These are phyloP conservation scores for Trichosanthes cucumerina DNA, from an alignment of 306 rosid species.

Conservation along the genomic window DNA sequence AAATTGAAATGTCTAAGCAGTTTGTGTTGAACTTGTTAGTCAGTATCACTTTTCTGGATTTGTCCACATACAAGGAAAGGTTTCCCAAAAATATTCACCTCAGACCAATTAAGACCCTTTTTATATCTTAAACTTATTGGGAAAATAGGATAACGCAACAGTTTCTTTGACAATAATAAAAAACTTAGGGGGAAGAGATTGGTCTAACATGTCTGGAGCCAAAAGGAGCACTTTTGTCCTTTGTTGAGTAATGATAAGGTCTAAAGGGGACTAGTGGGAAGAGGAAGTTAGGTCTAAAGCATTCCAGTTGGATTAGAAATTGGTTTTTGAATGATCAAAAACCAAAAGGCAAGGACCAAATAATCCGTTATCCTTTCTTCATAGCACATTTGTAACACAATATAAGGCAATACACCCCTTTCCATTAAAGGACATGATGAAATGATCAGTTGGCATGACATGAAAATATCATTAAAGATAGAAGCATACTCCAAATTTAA, in stretches of 20 bases:
- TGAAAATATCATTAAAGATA: slow-evolving; percentile 19
- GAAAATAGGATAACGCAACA: not conserved
- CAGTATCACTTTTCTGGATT: not conserved
- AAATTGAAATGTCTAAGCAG: not conserved
- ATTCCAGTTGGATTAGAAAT: not conserved
- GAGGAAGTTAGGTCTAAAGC: not conserved
- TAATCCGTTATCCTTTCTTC: not conserved
- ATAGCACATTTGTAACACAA: not conserved
- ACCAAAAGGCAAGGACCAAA: not conserved
- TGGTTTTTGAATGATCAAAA: not conserved
- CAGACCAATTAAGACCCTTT: slow-evolving; percentile 3
- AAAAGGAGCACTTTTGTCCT: not conserved
- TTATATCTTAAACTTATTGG: not conserved
- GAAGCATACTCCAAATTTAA: slow-evolving; percentile 64
- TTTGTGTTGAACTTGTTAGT: not conserved
- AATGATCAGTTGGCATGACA: slow-evolving; percentile 12
- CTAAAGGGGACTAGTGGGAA: not conserved
- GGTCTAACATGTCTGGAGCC: not conserved
- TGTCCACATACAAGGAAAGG: not conserved
- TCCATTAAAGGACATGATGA: not conserved
- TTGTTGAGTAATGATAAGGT: not conserved
- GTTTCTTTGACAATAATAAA: not conserved
- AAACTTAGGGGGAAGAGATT: not conserved
- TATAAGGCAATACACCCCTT: not conserved
- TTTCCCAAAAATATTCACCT: slow-evolving; percentile 7